Evolutionary conservation across 2,329 filamentous ascomycete genomes (phyloP), one percentile per base, ranked within the genome.

Genomic region (Penicillium sp.): DNA sequence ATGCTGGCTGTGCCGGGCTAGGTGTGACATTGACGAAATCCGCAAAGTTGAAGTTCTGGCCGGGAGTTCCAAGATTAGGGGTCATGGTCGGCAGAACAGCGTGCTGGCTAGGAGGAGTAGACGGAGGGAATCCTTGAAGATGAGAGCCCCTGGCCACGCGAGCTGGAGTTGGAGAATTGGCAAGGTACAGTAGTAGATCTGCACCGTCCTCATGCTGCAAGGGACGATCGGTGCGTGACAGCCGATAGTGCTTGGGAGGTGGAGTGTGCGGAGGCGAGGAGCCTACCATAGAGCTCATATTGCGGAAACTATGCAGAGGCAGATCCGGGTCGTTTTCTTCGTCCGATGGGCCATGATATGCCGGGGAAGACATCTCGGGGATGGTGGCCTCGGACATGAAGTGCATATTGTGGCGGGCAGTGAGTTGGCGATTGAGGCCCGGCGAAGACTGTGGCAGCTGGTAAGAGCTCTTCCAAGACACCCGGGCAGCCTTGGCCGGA

Each of bases 1-100:
- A 96, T 8, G 84, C 79, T 57, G 83, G 88, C 72, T 96, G 93
- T 22, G 89, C 93, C 16, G 93, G 93, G 63, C 89, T 95, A 0
- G 93, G 93, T 6, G 93, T 95, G 66, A 97, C 91, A 70, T 97
- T 96, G 65, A 97, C 85, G 70, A 95, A 98, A 65, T 98, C 93
- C 42, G 89, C 82, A 71, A 97, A 95, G 72, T 97, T 94, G 69
- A 97, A 94, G 40, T 77, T 80, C 63, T 90, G 86, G 13, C 85
- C 85, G 0, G 91, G 91, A 0, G 91, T 97, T 53, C 81, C 83
- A 42, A 83, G 77, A 40, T 77, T 77, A 36, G 69, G 67, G 24
- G 78, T 76, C 44, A 82, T 68, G 44, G 77, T 73, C 40, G 74
- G 72, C 36, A 77, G 66, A 22, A 64, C 61, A 13, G 68, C 66